phyloP scores from a whole-genome alignment of 345 rosid genomes.

The Corchorus olitorius region DNA sequence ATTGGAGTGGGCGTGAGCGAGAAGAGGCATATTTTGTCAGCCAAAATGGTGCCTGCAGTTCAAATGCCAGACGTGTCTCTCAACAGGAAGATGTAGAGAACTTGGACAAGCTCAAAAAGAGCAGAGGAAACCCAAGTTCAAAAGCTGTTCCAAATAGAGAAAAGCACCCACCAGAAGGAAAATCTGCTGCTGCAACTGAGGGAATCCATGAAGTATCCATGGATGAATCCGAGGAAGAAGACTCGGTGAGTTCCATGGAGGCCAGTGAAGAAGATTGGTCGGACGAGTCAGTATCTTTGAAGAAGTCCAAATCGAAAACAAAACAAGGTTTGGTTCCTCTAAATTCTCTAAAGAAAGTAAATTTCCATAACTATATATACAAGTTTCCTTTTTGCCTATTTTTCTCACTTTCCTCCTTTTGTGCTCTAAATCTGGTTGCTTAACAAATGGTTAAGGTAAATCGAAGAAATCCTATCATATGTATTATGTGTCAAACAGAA shows the following conservation, averaged over 20 bases:
- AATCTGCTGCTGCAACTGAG: not conserved
- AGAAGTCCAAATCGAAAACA: not conserved
- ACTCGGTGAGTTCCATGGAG: not conserved
- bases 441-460: not conserved
- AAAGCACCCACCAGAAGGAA: not conserved
- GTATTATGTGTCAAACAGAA: too few relatives aligned
- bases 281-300: not conserved
- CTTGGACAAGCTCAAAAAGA: not conserved
- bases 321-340: not conserved
- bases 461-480: not conserved
- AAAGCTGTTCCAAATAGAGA: not conserved
- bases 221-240: not conserved
- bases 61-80: not conserved
- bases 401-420: not conserved
- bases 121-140: not conserved
- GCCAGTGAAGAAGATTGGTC: not conserved
- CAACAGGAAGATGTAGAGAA: not conserved
- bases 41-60: not conserved
- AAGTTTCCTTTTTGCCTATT: too few relatives aligned
- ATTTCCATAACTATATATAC: too few relatives aligned
- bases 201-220: not conserved
- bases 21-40: slow-evolving; percentile 14
- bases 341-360: too few relatives aligned
- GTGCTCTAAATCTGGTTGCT: not conserved
- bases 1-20: not conserved